Evolutionary conservation across 257 asterid genomes (phyloP), one percentile per base, ranked within the genome.

Genomic region (Ophiorrhiza pumila): DNA sequence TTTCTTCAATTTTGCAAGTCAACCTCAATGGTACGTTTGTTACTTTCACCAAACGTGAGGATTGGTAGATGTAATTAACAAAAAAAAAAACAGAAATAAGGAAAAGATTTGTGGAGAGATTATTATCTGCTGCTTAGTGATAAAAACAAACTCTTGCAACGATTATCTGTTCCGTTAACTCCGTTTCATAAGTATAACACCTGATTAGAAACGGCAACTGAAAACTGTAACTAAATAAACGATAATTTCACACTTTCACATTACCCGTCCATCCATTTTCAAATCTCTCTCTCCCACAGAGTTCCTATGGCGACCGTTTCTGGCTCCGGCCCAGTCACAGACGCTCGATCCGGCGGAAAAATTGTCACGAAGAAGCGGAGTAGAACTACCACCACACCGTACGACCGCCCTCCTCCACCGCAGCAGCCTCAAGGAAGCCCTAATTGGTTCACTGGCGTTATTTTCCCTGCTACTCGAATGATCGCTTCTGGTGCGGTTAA

Each of bases 401-500:
- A 83, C 64, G 85, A 81, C 78, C 87, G 78, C 17, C 86, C 83
- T 20, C 79, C 39, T 4, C 73, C 49, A 14, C 56, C 76, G 27
- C 83, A 77, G 46, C 83, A 68, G 59, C 75, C 78, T 47, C 75
- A 58, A 0, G 71, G 35, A 71, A 81, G 77, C 79, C 81, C 81
- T 74, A 74, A 68, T 76, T 93, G 79, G 84, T 50, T 79, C 10
- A 74, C 86, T 52, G 69, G 83, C 43, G 80, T 72, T 57, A 73
- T 73, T 76, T 25, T 74, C 65, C 82, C 84, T 43, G 78, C 73
- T 60, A 74, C 83, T 57, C 83, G 81, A 43, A 79, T 80, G 71
- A 69, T 93, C 52, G 88, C 92, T 23, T 83, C 96, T n/a, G 92
- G 96, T 53, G 96, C 97, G 14, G 90, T 88, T 3, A 91, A 88